Percentiles rank a stretch among this genome's conserved stretches.
These are phyloP conservation scores for Neurospora sp. DNA, from an alignment of 495 filamentous ascomycete genomes.

Conservation along the genomic window DNA sequence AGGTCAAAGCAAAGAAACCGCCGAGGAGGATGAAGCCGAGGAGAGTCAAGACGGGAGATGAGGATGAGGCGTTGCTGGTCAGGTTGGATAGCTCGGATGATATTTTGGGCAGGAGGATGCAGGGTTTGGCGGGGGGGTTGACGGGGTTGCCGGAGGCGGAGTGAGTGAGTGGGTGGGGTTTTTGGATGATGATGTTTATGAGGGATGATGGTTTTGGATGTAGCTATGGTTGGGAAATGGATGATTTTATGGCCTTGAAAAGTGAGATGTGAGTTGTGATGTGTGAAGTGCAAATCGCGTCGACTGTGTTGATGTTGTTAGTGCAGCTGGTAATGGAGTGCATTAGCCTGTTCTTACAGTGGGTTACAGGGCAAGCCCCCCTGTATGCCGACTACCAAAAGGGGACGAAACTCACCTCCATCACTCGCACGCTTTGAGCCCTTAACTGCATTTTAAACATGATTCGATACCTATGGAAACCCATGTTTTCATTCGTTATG, in stretches of 20 bases:
- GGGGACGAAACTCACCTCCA: neutral
- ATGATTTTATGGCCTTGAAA: neutral
- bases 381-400: neutral
- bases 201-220: neutral
- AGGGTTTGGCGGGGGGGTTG: slow-evolving; percentile 67
- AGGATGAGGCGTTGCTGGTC: slow-evolving; percentile 49
- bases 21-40: slow-evolving; percentile 17
- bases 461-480: too few species aligned
- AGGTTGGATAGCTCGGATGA: slow-evolving; percentile 78
- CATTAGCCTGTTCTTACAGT: neutral
- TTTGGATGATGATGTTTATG: neutral
- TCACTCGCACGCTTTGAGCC: neutral
- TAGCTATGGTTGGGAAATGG: neutral
- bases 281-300: neutral
- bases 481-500: too few species aligned
- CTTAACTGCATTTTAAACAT: neutral
- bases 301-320: neutral
- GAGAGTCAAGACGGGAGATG: slow-evolving; percentile 24
- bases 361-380: neutral
- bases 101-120: slow-evolving; percentile 74
- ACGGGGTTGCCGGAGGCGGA: slow-evolving; percentile 51
- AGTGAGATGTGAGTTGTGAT: neutral
- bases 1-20: slow-evolving; percentile 17
- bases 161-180: slow-evolving; percentile 2
- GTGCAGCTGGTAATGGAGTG: neutral